phyloP scores from a whole-genome alignment of 2,329 filamentous ascomycete species.

The Monascus ruber region DNA sequence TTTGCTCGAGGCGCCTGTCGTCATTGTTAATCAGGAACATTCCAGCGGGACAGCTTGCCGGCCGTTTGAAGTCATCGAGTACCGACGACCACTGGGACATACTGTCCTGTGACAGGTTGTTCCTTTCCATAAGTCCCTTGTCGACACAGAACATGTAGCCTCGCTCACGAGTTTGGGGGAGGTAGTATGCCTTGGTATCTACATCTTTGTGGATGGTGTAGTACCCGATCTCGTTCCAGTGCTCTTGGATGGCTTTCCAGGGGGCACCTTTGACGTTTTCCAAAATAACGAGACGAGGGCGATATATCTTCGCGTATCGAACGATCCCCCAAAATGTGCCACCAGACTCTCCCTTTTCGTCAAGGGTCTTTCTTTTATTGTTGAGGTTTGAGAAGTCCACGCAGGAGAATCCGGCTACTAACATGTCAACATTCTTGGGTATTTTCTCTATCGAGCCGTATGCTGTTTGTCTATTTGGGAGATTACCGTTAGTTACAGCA shows the following conservation, averaged over 20 bases:
- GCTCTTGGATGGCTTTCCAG: conserved; percentile 43
- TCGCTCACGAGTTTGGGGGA: conserved; percentile 58
- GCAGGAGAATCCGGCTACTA: conserved; percentile 64
- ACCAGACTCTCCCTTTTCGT: conserved; percentile 51
- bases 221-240: conserved; percentile 46
- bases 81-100: conserved; percentile 28
- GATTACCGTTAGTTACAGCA: conserved; percentile 1
- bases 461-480: conserved; percentile 46
- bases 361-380: conserved; percentile 39
- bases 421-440: conserved; percentile 48
- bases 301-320: conserved; percentile 42
- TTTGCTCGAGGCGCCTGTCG: conserved; percentile 42
- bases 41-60: conserved; percentile 51
- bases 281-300: conserved; percentile 54
- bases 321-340: conserved; percentile 55
- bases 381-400: conserved; percentile 64
- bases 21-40: conserved; percentile 49
- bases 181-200: conserved; percentile 60
- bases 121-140: conserved; percentile 11
- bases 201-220: conserved; percentile 37
- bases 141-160: conserved; percentile 51
- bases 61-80: conserved; percentile 41
- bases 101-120: conserved; percentile 9
- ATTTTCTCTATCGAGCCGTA: conserved; percentile 50
- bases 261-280: conserved; percentile 58